Base-by-base conservation (phyloP, 2,329 filamentous ascomycete genomes). In the Ceratocystis papillata region DNA sequence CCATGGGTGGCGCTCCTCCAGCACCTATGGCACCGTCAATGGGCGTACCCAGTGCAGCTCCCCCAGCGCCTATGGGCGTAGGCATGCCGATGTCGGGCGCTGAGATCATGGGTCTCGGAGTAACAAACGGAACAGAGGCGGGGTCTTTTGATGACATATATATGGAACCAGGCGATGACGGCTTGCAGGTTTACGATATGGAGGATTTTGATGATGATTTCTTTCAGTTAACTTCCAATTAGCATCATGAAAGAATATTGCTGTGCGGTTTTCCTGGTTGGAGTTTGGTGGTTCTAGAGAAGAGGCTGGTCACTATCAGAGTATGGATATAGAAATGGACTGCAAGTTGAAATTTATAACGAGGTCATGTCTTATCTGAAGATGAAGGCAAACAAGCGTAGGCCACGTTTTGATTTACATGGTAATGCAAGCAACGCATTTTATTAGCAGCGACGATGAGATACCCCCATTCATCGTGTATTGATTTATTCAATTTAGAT, bases 1-100 rank as follows among this genome's bases (percentile, higher is more conserved):
- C 25, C 7, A 64, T 55, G 62, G 66, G 67, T 22, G 70, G 68
- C 65, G 46, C 69, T 6, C 66, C 63, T 45, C 59, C 70, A 62
- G 68, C 65, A 30, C 55, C 63, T 25, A 60, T 60, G 44, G 60
- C 66, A 10, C 63, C 63, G 7, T 25, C 60, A 8, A 62, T 45
- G 25, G 46, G 25, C 41, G 5, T 30, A 17, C 4, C 10, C 3
- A 15, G 22, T 4, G 60, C 68, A 37, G 61, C 61, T 30, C 64
- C 67, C 5, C 8, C 61, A 20, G 44, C 67, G 2, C 30, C 57
- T 10, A 63, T 63, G 53, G 64, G 48, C 0, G 50, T 65, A 37
- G 60, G 55, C 20, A 63, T 65, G 22, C 44, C 57, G 8, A 60
- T 67, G 7, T 10, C 60, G 1, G 20, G 28, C 4, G 20, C 50